A percentile compares a stretch with the other conserved stretches of the same genome.
Conservation (phyloP, 2,329 filamentous ascomycete genomes). For the Cordyceps tenuipes region DNA sequence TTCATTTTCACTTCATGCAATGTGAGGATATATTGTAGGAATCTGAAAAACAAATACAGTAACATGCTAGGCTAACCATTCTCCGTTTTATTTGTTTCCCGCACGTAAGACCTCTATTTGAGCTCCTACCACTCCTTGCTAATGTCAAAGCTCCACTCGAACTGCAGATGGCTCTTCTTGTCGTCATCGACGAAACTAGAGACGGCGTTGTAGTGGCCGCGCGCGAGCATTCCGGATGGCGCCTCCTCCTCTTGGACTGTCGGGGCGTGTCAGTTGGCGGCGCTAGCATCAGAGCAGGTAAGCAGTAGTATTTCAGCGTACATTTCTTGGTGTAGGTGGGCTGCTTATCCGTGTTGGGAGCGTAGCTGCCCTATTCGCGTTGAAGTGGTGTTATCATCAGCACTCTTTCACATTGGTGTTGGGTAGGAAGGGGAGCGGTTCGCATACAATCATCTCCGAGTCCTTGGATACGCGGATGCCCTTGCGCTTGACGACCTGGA, state of each 20-base stretch:
- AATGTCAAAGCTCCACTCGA: slow-evolving; percentile 96
- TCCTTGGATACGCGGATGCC: slow-evolving; percentile 83
- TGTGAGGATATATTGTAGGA: slow-evolving; percentile 2
- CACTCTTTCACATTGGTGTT: not conserved
- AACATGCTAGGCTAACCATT: not conserved
- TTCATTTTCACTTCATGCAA: not conserved
- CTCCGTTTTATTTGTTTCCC: not conserved
- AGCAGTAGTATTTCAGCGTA: slow-evolving; percentile 46
- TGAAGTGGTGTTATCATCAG: not conserved
- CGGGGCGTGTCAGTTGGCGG: slow-evolving; percentile 9
- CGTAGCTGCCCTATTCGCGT: slow-evolving; percentile 67
- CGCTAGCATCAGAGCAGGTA: not conserved
- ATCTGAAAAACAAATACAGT: not conserved
- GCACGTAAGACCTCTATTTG: not conserved
- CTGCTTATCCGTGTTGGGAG: slow-evolving; percentile 84
- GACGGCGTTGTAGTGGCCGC: slow-evolving; percentile 81
- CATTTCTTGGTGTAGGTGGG: slow-evolving; percentile 84
- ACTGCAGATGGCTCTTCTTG: slow-evolving; percentile 78
- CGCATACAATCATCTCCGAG: slow-evolving; percentile 89
- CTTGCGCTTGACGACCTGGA: slow-evolving; percentile 88
- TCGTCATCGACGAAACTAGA: slow-evolving; percentile 96
- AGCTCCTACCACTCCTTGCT: slow-evolving; percentile 80
- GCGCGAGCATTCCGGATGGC: slow-evolving; percentile 79
- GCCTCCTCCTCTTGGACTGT: slow-evolving; percentile 86
- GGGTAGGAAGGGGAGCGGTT: not conserved